These are phyloP conservation scores for Trichoderma erinaceum DNA, from an alignment of 495 filamentous ascomycete genomes.

Conservation along the genomic window DNA sequence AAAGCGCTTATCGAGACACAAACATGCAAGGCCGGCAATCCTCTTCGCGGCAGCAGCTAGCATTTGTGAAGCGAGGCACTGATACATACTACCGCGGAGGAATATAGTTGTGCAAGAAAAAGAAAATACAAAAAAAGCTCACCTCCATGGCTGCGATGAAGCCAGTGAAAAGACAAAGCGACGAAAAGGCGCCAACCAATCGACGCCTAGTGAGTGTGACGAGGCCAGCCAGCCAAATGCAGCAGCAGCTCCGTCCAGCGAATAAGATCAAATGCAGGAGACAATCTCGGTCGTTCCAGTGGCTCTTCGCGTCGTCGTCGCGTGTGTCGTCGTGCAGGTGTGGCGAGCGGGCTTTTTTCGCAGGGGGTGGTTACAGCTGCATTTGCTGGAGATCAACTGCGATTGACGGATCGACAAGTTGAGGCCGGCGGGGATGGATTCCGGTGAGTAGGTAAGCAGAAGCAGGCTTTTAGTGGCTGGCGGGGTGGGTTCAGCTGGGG, in stretches of 20 bases:
- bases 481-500: neutral
- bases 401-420: constrained; percentile 2
- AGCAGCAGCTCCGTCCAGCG: neutral
- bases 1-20: constrained; percentile 10
- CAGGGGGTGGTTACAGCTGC: neutral
- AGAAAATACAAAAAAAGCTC: neutral
- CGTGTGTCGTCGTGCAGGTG: constrained; percentile 1
- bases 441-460: constrained; percentile 8
- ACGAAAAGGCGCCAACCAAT: neutral
- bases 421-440: neutral
- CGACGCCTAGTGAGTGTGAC: neutral
- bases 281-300: neutral
- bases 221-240: neutral
- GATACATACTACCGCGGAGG: neutral
- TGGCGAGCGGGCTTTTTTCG: neutral
- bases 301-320: constrained; percentile 6
- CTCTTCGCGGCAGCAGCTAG: neutral
- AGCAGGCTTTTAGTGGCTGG: neutral
- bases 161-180: neutral
- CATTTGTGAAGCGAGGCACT: neutral
- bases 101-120: neutral
- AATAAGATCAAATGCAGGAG: neutral
- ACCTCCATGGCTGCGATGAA: constrained; percentile 1
- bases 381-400: neutral
- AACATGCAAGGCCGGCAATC: constrained; percentile 1